phyloP scores from a whole-genome alignment of 1,139 yeast species.

The Yamadazyma epiphylla region DNA sequence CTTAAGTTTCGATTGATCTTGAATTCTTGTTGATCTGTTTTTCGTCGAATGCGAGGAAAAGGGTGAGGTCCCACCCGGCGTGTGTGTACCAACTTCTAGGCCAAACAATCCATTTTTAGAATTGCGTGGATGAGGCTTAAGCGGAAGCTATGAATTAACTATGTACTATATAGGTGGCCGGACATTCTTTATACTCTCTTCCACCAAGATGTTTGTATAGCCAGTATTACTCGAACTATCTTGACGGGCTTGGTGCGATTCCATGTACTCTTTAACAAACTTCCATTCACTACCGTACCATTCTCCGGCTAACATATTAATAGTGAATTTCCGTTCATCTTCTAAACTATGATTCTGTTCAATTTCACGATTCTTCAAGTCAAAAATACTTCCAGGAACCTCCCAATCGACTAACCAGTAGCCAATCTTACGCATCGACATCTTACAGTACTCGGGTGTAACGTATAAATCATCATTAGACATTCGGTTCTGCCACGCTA shows the following conservation, averaged over 20 bases:
- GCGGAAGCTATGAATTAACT: too few species aligned
- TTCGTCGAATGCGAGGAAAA: background rate
- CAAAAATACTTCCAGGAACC: constrained; percentile 16
- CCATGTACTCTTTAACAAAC: constrained; percentile 29
- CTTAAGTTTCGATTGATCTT: too few species aligned
- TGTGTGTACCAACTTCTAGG: background rate
- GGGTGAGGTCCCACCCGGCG: background rate
- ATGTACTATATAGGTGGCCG: constrained; percentile 42
- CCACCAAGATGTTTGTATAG: constrained; percentile 31
- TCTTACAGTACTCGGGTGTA: constrained; percentile 38
- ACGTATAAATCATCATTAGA: constrained; percentile 18
- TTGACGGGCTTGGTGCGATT: constrained; percentile 14
- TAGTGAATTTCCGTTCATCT: constrained; percentile 19
- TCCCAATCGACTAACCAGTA: constrained; percentile 50
- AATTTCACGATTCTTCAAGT: constrained; percentile 1
- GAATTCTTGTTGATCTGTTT: background rate
- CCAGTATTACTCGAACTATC: constrained; percentile 31
- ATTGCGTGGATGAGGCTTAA: background rate
- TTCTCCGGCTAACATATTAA: constrained; percentile 40
- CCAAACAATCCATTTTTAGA: too few species aligned
- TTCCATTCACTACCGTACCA: constrained; percentile 46
- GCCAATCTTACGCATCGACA: constrained; percentile 41
- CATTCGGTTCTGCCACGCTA: constrained; percentile 20
- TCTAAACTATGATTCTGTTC: constrained; percentile 8
- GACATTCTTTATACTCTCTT: constrained; percentile 34